A percentile compares a stretch with the other conserved stretches of the same genome.
Conservation (phyloP, 371 early-diverging fungal species). For the Mortierella sp. region DNA sequence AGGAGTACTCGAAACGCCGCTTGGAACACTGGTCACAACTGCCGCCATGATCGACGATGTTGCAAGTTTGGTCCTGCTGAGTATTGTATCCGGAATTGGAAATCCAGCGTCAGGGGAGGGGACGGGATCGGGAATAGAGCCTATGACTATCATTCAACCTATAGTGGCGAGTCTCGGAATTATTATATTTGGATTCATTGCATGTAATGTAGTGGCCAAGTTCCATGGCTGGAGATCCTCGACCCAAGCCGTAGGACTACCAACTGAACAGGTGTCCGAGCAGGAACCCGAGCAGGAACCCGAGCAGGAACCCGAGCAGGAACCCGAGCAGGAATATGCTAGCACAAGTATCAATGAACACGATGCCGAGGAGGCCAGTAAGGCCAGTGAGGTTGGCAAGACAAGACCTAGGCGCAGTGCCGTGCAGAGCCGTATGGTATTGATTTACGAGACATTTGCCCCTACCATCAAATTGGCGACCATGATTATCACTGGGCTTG, state of each 20-base stretch:
- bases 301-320: constrained; percentile 6
- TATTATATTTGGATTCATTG: constrained; percentile 23
- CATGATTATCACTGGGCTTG: constrained; percentile 20
- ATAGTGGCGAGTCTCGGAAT: constrained; percentile 33
- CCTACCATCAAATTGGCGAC: constrained; percentile 23
- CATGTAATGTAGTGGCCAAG: constrained; percentile 8
- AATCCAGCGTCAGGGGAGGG: constrained; percentile 1
- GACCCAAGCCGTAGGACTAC: not conserved
- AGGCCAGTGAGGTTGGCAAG: not conserved
- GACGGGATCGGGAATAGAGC: not conserved
- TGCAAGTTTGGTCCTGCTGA: constrained; percentile 28
- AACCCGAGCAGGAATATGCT: not conserved
- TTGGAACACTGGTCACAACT: constrained; percentile 40
- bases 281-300: constrained; percentile 1
- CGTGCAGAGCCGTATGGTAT: not conserved
- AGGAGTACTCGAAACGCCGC: constrained; percentile 21
- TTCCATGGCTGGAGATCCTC: not conserved
- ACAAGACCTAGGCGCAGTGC: not conserved
- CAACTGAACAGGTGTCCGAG: not conserved
- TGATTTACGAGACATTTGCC: not conserved
- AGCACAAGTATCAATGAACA: no score
- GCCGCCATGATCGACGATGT: constrained; percentile 47
- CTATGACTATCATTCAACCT: constrained; percentile 36
- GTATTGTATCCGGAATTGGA: constrained; percentile 32
- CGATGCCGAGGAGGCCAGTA: not conserved